Evolutionary conservation across 805 yeast genomes (phyloP), one percentile per base, ranked within the genome.

Genomic region (Yamadazyma paraphyllophila): DNA sequence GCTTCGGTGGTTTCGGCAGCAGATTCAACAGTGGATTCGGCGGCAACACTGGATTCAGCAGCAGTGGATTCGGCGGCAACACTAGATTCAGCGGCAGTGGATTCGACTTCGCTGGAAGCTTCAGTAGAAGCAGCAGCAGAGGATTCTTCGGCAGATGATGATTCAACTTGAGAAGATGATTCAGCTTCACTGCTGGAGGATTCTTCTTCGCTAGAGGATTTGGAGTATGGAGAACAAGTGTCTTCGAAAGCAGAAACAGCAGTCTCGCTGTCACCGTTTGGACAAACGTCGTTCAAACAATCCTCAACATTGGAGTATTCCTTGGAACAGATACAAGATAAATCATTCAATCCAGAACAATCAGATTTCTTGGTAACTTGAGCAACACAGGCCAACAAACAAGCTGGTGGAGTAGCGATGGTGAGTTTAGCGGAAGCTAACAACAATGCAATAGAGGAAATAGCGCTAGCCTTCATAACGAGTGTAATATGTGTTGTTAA

Each of bases 341-440:
- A 71, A 59, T 85, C 81, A 63, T 78, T 78, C 63, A 88, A 64
- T 46, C 82, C 71, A 48, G 69, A 55, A 67, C 94, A 86, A 39
- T 69, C 49, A 35, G 79, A 66, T 12, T 82, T 74, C 62, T 77
- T 77, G 51, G 77, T 73, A 45, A 85, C 91, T 58, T 80, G 76
- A 46, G 88, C 77, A 48, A 87, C 92, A 78, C 96, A 89, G 34
- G 96, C 95, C 64, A 90, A 74, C 54, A 90, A 70, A 74, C 96
- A 90, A 32, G 97, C 96, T 49, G 97, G 96, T 42, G 96, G 94
- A 45, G 92, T 74, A 44, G 87, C 83, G 38, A 81, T 64, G 43
- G 76, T 71, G 47, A 73, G 55, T 20, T 66, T 66, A 41, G 62
- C 53, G 37, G 60, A 53, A 30, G 62, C 53, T 38, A 69, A 55